Evolutionary conservation across 306 rosid species (phyloP).

Genomic region (Urtica urens): DNA sequence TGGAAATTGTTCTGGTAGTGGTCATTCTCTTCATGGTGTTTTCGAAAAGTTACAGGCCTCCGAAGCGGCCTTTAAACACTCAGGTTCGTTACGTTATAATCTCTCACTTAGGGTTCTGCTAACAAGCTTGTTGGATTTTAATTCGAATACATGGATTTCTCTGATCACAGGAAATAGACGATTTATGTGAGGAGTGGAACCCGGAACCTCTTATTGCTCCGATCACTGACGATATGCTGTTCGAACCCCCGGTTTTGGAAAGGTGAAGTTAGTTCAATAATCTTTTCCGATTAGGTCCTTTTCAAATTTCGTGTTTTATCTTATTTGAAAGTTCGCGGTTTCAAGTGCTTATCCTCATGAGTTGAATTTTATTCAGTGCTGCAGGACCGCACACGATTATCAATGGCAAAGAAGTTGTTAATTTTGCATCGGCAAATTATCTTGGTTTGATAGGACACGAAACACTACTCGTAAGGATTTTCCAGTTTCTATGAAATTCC

Average conservation of each 20-base stretch:
- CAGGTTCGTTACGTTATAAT: constrained; percentile 63
- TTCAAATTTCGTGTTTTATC: constrained; percentile 9
- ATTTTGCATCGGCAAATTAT: constrained; percentile 93
- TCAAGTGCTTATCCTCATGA: constrained; percentile 10
- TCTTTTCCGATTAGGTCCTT: constrained; percentile 1
- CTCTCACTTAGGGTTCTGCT: too few relatives aligned
- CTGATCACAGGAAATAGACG: constrained; percentile 69
- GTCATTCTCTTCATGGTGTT: constrained; percentile 83
- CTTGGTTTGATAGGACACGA: constrained; percentile 82
- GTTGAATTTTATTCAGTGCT: constrained; percentile 59
- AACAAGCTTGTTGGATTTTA: background rate
- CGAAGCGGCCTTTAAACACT: constrained; percentile 74
- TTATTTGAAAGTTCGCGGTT: background rate
- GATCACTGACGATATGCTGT: constrained; percentile 48
- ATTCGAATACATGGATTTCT: constrained; percentile 4
- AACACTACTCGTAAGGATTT: constrained; percentile 66
- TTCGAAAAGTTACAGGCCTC: constrained; percentile 96
- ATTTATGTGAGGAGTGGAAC: constrained; percentile 88
- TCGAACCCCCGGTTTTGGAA: constrained; percentile 82
- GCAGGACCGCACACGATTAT: constrained; percentile 75
- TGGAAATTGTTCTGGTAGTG: constrained; percentile 66
- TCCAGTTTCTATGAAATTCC: constrained; percentile 10
- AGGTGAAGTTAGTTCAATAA: constrained; percentile 42
- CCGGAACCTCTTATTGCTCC: constrained; percentile 91
- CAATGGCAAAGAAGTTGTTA: constrained; percentile 85